Base-by-base conservation (phyloP, 176 grass and related monocot species). In the Phoenix dactylifera region DNA sequence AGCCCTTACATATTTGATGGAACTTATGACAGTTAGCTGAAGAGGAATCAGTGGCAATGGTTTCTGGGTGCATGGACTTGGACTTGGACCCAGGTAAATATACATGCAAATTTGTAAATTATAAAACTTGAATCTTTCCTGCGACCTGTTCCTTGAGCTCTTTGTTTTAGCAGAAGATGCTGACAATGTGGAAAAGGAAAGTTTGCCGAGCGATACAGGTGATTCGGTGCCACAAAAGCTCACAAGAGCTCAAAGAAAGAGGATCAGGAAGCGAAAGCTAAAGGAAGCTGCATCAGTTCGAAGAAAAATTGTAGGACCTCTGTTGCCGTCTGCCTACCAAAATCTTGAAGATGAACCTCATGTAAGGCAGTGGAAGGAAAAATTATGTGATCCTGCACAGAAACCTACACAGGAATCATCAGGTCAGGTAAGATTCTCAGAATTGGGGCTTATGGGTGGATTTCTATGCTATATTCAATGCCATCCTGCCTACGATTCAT, bases 201-300 rank as follows among this genome's bases (percentile, higher is more conserved):
- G 30, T 18, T 70, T 39, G 5, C 17, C 17, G 16, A 50, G 55
- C 29, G 17, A 10, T 72, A n/a, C 18, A 62, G 50, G 58, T 54
- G 26, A 72, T 23, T 52, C 15, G 24, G 70, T 32, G 24, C 26
- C 58, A 1, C 54, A 14, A 7, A 63, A 22, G 17, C 70, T 72
- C 49, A 62, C 70, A 49, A 73, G 70, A 30, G 59, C 70, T 15
- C 70, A 73, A 39, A 73, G 70, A 63, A 73, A 73, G 50, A 62
- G 70, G 26, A 4, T 55, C 17, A 60, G 70, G 50, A 73, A 63
- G 63, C 62, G 70, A 51, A 73, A 73, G 26, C 49, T 73, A 15
- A 73, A 63, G 70, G 59, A 73, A 73, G 4, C 18, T 24, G 19
- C 70, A 17, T 23, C 59, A 54, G 25, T 54, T 18, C 4, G 59